These are phyloP conservation scores for Silene noctiflora DNA, from an alignment of 179 eudicot genomes.

Conservation along the genomic window DNA sequence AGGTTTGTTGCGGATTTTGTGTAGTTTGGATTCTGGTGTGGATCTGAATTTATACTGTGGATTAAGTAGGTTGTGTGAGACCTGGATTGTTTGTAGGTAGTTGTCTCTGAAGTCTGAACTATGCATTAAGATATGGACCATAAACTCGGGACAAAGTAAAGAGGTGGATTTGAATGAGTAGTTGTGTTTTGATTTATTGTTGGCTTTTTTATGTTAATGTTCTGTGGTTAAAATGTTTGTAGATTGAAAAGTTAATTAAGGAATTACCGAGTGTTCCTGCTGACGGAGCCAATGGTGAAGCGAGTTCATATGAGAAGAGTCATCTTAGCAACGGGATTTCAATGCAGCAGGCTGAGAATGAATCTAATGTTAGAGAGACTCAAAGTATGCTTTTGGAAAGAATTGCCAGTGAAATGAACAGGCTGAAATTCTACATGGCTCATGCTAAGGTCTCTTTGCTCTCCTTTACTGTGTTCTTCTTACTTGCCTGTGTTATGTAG, in stretches of 20 bases:
- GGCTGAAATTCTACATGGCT: slow-evolving; percentile 86
- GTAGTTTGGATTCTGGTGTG: neutral
- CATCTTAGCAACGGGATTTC: slow-evolving; percentile 62
- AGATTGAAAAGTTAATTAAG: slow-evolving; percentile 96
- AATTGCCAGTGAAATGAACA: slow-evolving; percentile 99
- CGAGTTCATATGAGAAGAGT: slow-evolving; percentile 41
- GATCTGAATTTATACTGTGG: neutral
- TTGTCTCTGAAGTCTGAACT: neutral
- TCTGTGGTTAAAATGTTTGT: slow-evolving; percentile 20
- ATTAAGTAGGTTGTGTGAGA: neutral
- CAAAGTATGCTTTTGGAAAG: slow-evolving; percentile 99
- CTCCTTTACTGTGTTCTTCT: slow-evolving; percentile 24
- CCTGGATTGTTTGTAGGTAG: neutral
- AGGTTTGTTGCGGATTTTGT: neutral
- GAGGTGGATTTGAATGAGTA: neutral
- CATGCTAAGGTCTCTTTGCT: slow-evolving; percentile 88
- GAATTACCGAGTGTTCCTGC: slow-evolving; percentile 90
- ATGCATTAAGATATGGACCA: neutral
- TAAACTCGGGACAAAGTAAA: neutral
- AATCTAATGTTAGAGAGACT: slow-evolving; percentile 80
- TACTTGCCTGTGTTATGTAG: slow-evolving; percentile 1
- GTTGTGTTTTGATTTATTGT: neutral
- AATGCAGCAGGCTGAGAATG: slow-evolving; percentile 65
- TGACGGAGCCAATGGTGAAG: slow-evolving; percentile 71
- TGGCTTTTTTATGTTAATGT: neutral